These are phyloP conservation scores for Dothiorella sarmentorum DNA, from an alignment of 2,329 filamentous ascomycete species.

Conservation along the genomic window DNA sequence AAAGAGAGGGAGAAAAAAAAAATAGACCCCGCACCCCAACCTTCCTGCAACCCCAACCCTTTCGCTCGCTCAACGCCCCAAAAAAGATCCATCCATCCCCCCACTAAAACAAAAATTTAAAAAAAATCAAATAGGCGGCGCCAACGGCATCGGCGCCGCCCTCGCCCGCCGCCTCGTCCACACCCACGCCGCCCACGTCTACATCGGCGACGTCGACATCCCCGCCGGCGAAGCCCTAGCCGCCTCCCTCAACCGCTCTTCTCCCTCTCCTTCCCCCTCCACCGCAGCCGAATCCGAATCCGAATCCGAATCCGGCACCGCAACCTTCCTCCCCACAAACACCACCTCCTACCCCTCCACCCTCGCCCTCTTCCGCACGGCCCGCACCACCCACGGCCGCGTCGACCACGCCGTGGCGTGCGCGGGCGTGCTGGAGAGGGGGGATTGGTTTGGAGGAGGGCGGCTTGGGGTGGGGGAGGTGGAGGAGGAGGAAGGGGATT, in stretches of 20 bases:
- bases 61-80: neutral
- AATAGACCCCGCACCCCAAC: neutral
- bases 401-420: slow-evolving; percentile 51
- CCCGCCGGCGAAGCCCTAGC: slow-evolving; percentile 32
- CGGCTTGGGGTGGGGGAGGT: slow-evolving; percentile 43
- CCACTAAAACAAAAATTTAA: too few species aligned
- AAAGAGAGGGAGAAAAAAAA: too few species aligned
- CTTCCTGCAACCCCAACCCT: neutral
- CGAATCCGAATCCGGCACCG: too few species aligned
- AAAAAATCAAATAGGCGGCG: slow-evolving; percentile 32
- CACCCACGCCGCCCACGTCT: slow-evolving; percentile 39
- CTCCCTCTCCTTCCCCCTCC: too few species aligned
- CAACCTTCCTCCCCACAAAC: slow-evolving; percentile 44
- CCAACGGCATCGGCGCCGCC: slow-evolving; percentile 46
- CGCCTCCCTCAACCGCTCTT: slow-evolving; percentile 21
- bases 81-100: neutral
- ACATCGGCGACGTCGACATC: slow-evolving; percentile 44
- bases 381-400: slow-evolving; percentile 43
- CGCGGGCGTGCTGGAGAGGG: slow-evolving; percentile 46
- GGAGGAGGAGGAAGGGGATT: slow-evolving; percentile 18
- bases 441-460: slow-evolving; percentile 44
- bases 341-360: slow-evolving; percentile 47
- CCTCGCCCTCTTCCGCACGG: slow-evolving; percentile 46
- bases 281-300: too few species aligned
- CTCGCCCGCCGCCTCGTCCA: slow-evolving; percentile 41